phyloP scores from a whole-genome alignment of 164 flowering plant species.

The Vitis labrusca region DNA sequence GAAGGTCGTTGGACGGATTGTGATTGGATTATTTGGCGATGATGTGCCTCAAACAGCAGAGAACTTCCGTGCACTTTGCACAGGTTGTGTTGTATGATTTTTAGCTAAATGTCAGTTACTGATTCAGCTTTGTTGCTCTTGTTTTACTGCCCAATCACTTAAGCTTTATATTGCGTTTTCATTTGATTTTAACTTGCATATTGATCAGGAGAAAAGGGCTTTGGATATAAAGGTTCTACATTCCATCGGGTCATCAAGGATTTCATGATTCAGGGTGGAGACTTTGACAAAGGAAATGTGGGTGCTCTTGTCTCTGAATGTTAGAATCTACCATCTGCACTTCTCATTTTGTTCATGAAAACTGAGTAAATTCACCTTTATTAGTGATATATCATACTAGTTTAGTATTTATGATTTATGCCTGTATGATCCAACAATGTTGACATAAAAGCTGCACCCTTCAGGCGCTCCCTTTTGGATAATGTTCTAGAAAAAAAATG shows the following conservation, averaged over 20 bases:
- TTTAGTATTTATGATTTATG: too few relatives aligned
- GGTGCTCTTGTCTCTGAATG: conserved; percentile 10
- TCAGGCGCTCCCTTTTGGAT: too few relatives aligned
- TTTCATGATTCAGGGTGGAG: conserved; percentile 97
- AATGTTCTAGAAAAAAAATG: too few relatives aligned
- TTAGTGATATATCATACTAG: background rate
- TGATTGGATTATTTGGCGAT: conserved; percentile 91
- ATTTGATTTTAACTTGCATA: conserved; percentile 4
- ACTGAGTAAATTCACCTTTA: background rate
- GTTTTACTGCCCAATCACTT: background rate
- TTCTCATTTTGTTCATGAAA: background rate
- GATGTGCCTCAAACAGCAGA: conserved; percentile 95
- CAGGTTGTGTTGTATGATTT: conserved; percentile 49
- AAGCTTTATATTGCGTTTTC: conserved; percentile 4
- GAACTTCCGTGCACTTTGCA: conserved; percentile 94
- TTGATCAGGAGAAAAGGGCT: conserved; percentile 87
- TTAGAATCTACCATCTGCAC: background rate
- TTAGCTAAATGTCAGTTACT: background rate
- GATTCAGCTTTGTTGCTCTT: background rate
- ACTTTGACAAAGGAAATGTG: conserved; percentile 81
- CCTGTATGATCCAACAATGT: too few relatives aligned
- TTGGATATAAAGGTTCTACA: conserved; percentile 81
- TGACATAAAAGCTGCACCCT: too few relatives aligned
- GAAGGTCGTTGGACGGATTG: conserved; percentile 76
- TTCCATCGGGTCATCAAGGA: conserved; percentile 97